Evolutionary conservation across 2,329 filamentous ascomycete species (phyloP).

Genomic region (Plenodomus biglobosus): DNA sequence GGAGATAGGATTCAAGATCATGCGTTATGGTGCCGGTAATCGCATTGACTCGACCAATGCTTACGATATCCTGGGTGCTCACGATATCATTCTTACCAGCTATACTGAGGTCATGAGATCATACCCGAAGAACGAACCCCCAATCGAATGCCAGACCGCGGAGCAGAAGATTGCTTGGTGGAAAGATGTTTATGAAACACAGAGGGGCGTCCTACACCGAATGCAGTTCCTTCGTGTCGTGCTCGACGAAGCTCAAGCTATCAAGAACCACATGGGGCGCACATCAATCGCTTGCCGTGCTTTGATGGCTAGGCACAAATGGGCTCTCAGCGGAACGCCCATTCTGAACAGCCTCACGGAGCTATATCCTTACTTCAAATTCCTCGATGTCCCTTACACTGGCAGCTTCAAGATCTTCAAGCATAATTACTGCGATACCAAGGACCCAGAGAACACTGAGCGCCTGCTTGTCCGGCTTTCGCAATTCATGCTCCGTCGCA

Average conservation of each 20-base stretch:
- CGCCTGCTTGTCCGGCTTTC: constrained; percentile 44
- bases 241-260: constrained; percentile 59
- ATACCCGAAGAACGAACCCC: constrained; percentile 47
- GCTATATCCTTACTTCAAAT: constrained; percentile 48
- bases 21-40: constrained; percentile 29
- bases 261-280: constrained; percentile 53
- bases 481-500: constrained; percentile 58
- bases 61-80: constrained; percentile 11
- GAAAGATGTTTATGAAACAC: constrained; percentile 27
- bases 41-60: constrained; percentile 26
- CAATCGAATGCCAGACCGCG: constrained; percentile 41
- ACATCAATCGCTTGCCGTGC: constrained; percentile 52
- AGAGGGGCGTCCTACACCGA: constrained; percentile 39
- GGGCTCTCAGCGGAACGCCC: constrained; percentile 50
- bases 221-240: constrained; percentile 53
- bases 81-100: constrained; percentile 47
- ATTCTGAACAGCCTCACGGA: constrained; percentile 41
- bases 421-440: constrained; percentile 46
- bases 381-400: constrained; percentile 46
- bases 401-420: constrained; percentile 49
- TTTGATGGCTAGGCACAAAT: constrained; percentile 44
- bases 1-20: constrained; percentile 17
- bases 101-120: constrained; percentile 47
- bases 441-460: constrained; percentile 33
- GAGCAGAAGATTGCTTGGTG: constrained; percentile 47